Base-by-base conservation (phyloP, 139 green algal genomes). In the Chlamydomonas schloesseri region DNA sequence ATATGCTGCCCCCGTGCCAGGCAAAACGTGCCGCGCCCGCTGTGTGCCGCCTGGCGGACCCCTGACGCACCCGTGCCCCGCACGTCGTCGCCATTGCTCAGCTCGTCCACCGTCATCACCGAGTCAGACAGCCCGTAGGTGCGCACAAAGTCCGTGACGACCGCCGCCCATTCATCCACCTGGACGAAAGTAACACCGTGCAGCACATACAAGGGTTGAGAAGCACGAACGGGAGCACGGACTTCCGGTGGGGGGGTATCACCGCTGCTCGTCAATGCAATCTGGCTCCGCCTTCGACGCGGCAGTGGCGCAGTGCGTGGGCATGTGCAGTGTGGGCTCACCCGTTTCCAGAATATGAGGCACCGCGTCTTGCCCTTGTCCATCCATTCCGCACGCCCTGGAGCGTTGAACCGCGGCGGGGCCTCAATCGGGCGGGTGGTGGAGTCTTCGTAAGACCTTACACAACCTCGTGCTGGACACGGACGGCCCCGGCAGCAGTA, bases 21-120 rank as follows among this genome's bases (percentile, higher is more conserved):
- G n/a, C n/a, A n/a, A n/a, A n/a, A n/a, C n/a, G n/a, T n/a, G n/a
- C n/a, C n/a, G n/a, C n/a, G n/a, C n/a, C n/a, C n/a, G n/a, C n/a
- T n/a, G n/a, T n/a, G n/a, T n/a, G n/a, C n/a, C n/a, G n/a, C n/a
- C n/a, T n/a, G n/a, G n/a, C n/a, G n/a, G n/a, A n/a, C n/a, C n/a
- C n/a, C n/a, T n/a, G 42, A 31, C 57, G 8, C 69, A 93, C 92
- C 94, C 77, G 92, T 96, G 5, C 94, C 93, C 0, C 73, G 37
- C 53, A 94, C 91, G 14, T 95, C 94, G 42, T 94, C 87, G 1
- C 93, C 92, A 1, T 50, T 33, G 21, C 73, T 80, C 13, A 94
- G 87, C 58, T 93, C 89, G 37, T 92, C 91, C 55, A 91, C 65
- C 36, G 87, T 93, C 82, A 96, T 94, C 28, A 96, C 94, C 14